These are phyloP conservation scores for Rhynchosporium graminicola DNA, from an alignment of 2,329 filamentous ascomycete species.

Conservation along the genomic window DNA sequence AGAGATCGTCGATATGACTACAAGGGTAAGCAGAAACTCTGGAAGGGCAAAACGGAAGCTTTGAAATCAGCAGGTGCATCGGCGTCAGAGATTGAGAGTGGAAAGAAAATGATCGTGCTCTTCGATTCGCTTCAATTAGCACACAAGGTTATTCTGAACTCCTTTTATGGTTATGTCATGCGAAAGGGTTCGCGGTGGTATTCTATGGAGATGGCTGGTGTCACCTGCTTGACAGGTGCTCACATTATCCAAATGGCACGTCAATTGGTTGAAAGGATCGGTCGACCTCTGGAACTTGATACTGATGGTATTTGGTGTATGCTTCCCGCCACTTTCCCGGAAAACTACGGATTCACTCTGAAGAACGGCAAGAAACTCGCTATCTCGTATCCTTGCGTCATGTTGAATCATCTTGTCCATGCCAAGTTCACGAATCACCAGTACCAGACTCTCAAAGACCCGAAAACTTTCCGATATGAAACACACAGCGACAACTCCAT, in stretches of 20 bases:
- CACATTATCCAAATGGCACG: conserved; percentile 96
- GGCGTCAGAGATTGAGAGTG: conserved; percentile 78
- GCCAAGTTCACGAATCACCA: conserved; percentile 95
- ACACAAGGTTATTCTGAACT: conserved; percentile 98
- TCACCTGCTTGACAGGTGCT: conserved; percentile 94
- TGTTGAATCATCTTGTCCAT: conserved; percentile 98
- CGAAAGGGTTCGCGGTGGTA: conserved; percentile 98
- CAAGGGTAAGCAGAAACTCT: conserved; percentile 96
- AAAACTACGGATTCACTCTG: conserved; percentile 92
- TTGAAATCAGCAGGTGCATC: conserved; percentile 81
- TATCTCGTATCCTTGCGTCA: conserved; percentile 98
- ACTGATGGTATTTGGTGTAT: conserved; percentile 99
- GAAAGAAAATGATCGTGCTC: conserved; percentile 97
- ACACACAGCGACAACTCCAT: conserved; percentile 99
- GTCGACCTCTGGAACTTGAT: conserved; percentile 88
- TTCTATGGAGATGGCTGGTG: conserved; percentile 98
- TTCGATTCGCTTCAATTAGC: conserved; percentile 96
- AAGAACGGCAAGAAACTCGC: conserved; percentile 94
- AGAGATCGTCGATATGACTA: conserved; percentile 97
- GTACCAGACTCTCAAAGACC: conserved; percentile 86
- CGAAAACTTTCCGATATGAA: conserved; percentile 82
- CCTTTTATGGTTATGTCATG: conserved; percentile 99
- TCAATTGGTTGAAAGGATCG: conserved; percentile 89
- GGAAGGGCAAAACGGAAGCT: conserved; percentile 93
- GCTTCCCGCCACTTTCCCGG: conserved; percentile 91